These are phyloP conservation scores for Actinomucor elegans DNA, from an alignment of 371 early-diverging fungal species.

Conservation along the genomic window DNA sequence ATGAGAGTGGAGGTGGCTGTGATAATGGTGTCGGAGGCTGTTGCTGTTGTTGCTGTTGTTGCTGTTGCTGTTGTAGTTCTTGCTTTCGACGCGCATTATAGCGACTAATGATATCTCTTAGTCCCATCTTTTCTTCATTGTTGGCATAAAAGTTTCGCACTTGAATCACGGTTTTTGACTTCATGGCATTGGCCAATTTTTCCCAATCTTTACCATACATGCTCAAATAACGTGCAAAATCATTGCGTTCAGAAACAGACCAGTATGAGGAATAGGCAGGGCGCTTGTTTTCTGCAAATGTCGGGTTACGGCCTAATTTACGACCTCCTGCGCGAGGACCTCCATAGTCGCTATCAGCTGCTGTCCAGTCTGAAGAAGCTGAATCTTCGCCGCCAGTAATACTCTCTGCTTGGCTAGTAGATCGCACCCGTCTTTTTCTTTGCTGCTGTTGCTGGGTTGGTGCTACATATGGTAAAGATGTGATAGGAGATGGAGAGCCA, in stretches of 20 bases:
- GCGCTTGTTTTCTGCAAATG: slow-evolving; percentile 31
- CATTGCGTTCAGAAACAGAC: slow-evolving; percentile 78
- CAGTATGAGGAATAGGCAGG: slow-evolving; percentile 81
- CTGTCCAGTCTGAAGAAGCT: slow-evolving; percentile 23
- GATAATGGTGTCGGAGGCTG: not conserved
- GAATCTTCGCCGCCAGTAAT: slow-evolving; percentile 12
- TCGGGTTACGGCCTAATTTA: slow-evolving; percentile 28
- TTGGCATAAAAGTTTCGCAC: slow-evolving; percentile 81
- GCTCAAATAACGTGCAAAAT: slow-evolving; percentile 64
- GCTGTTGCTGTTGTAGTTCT: not conserved
- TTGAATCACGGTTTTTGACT: slow-evolving; percentile 80
- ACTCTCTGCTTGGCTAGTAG: slow-evolving; percentile 23
- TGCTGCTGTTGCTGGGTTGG: not conserved
- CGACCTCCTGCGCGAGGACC: slow-evolving; percentile 11
- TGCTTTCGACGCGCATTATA: slow-evolving; percentile 21
- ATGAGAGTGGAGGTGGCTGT: not conserved
- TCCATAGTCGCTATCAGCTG: slow-evolving; percentile 22
- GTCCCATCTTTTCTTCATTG: slow-evolving; percentile 66
- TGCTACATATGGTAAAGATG: not conserved
- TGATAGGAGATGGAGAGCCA: not conserved
- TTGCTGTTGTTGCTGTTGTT: not conserved
- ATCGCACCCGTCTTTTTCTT: slow-evolving; percentile 25
- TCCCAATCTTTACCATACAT: slow-evolving; percentile 80
- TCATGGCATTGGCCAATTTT: slow-evolving; percentile 67
- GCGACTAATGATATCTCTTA: slow-evolving; percentile 55